Base-by-base conservation (phyloP, 73 alveolate genomes). In the Uronychia setigera region DNA sequence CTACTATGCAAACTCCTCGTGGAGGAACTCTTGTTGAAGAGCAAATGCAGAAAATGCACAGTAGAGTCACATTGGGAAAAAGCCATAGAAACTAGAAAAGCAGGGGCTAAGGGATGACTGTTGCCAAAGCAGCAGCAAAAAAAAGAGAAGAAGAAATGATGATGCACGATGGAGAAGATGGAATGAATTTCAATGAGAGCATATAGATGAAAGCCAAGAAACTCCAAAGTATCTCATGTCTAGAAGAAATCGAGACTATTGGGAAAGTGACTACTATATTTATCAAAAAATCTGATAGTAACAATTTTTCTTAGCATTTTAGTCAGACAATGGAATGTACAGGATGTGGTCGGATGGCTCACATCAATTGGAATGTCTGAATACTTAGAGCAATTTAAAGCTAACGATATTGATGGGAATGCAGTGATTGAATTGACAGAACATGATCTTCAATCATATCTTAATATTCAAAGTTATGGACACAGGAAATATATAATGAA, bases 321-420 rank as follows among this genome's bases (percentile, higher is more conserved):
- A 46, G 78, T 83, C 1, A 25, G 60, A 74, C 13, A 67, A 32
- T 83, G 90, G 90, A 25, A 78, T 30, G 32, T 9, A 28, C 74
- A 83, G 9, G 90, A 83, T 32, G 90, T 83, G n/a, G 1, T 31
- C 14, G 5, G 31, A 9, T 83, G 90, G 90, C 82, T 81, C n/a
- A 25, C 58, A 1, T 74, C 88, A 1, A 60, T 46, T 29, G 31
- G 59, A 30, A 59, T 59, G 30, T 1, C 75, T 19, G 30, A 29
- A 28, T 35, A 59, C 28, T 59, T 25, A 32, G 82, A 60, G 34
- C 32, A 58, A 25, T 77, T 85, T 33, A n/a, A 77, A 32, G 77
- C 76, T 33, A 1, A 57, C 31, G 31, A 77, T 29, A 35, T 85
- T 25, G 84, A 85, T 77, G 91, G 91, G 29, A 74, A 77, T 28